Evolutionary conservation across 257 asterid species (phyloP), one percentile per base, ranked within the genome.

Genomic region (Solanum arcanum): DNA sequence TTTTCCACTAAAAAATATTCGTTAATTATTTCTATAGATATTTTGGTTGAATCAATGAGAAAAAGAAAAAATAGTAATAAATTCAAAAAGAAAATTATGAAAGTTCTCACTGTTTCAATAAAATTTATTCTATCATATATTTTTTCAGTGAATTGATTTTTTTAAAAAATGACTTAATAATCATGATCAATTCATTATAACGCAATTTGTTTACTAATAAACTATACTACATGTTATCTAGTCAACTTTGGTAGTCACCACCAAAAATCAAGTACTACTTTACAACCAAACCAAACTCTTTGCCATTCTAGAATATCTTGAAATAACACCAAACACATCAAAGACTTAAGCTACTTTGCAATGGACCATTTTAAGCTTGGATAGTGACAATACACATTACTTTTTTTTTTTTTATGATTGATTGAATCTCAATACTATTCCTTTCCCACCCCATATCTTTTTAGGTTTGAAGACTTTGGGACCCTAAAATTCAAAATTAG

Each of bases 271-370:
- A 56, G 64, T 70, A 84, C 68, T 44, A 27, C 39, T 49, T 86
- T 86, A 86, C 85, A 42, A 35, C 88, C 69, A 73, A 73, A 9
- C 88, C 88, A 86, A 73, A 74, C 49, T 73, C 60, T 60, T 42
- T 49, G 84, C 31, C 88, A 44, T 74, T 49, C 83, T 73, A 86
- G 82, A 86, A 73, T 56, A 46, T 72, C 68, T 31, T 39, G 62
- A 84, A 60, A 85, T 47, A 59, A 20, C 37, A 86, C 83, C 83
- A 72, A 86, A 70, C 87, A 31, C 16, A 31, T 76, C 52, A 76
- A 73, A 52, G 88, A 86, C 88, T 73, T 31, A 1, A 46, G 83
- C 72, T 49, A 31, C 69, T 85, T 44, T n/a, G 21, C 87, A 42
- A 47, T 68, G 78, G 80, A 68, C 82, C 64, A 86, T 86, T 86